Evolutionary conservation across 441 rosid genomes (phyloP).

Genomic region (Populus hybrid): DNA sequence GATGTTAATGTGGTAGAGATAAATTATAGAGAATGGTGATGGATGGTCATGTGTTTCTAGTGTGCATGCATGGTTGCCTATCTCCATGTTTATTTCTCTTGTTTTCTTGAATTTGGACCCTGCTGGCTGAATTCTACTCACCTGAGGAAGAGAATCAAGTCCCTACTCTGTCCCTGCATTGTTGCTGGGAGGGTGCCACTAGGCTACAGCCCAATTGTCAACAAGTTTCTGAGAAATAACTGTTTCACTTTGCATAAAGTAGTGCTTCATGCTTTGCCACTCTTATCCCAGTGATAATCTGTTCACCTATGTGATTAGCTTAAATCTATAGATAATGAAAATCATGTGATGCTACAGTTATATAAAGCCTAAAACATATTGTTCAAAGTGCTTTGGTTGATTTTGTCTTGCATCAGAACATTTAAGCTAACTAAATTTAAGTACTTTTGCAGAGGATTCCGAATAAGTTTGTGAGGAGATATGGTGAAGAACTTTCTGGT

Average conservation of each 20-base stretch:
- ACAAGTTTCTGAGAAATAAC: neutral
- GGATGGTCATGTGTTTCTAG: too few species aligned
- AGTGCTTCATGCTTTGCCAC: neutral
- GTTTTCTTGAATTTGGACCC: too few species aligned
- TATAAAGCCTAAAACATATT: neutral
- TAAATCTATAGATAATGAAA: neutral
- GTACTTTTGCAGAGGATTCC: constrained; percentile 30
- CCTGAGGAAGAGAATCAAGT: too few species aligned
- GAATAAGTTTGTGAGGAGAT: constrained; percentile 17
- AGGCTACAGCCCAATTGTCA: neutral
- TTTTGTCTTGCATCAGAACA: neutral
- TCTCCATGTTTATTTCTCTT: too few species aligned
- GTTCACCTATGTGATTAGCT: neutral
- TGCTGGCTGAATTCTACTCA: too few species aligned
- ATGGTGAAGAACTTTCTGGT: constrained; percentile 24
- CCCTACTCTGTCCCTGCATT: too few species aligned
- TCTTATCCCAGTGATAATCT: neutral
- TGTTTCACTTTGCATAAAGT: neutral
- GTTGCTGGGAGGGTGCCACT: neutral
- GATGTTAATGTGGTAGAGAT: too few species aligned
- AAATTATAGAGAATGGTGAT: too few species aligned
- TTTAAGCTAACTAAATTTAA: neutral
- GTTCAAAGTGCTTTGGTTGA: neutral
- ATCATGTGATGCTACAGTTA: neutral
- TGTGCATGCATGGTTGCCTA: too few species aligned